These are phyloP conservation scores for Wickerhamiella azymoides DNA, from an alignment of 805 yeast species.

Conservation along the genomic window DNA sequence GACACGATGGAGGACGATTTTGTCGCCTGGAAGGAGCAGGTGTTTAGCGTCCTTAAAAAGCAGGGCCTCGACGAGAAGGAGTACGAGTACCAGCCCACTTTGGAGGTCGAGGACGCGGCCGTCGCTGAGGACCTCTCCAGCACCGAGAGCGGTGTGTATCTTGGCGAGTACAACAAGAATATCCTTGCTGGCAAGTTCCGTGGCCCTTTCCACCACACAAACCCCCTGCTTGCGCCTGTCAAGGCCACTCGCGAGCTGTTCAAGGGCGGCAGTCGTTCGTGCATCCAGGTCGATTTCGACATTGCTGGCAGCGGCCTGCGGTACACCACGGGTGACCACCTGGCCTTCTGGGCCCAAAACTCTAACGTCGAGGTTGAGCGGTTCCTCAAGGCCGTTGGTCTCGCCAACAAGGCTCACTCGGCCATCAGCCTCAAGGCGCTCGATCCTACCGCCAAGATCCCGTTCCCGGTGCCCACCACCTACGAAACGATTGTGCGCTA, in stretches of 20 bases:
- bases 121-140: slow-evolving; percentile 14
- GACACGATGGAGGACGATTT: slow-evolving; percentile 94
- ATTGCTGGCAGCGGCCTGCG: slow-evolving; percentile 57
- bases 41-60: slow-evolving; percentile 51
- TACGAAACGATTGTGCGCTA: slow-evolving; percentile 74
- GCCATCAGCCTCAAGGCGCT: slow-evolving; percentile 53
- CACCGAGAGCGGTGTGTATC: slow-evolving; percentile 30
- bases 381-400: slow-evolving; percentile 50
- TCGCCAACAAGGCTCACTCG: slow-evolving; percentile 36
- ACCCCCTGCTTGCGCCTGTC: slow-evolving; percentile 72
- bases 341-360: slow-evolving; percentile 91
- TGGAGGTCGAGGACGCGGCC: slow-evolving; percentile 25
- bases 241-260: slow-evolving; percentile 54
- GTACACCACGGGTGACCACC: slow-evolving; percentile 90
- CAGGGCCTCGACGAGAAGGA: slow-evolving; percentile 70
- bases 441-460: slow-evolving; percentile 38
- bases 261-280: slow-evolving; percentile 46
- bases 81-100: slow-evolving; percentile 59
- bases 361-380: slow-evolving; percentile 57
- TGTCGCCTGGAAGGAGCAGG: slow-evolving; percentile 77
- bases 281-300: slow-evolving; percentile 86
- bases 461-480: slow-evolving; percentile 53
- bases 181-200: slow-evolving; percentile 32
- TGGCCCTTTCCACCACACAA: slow-evolving; percentile 69
- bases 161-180: slow-evolving; percentile 71